These are phyloP conservation scores for Corylus avellana DNA, from an alignment of 306 rosid species.

Conservation along the genomic window DNA sequence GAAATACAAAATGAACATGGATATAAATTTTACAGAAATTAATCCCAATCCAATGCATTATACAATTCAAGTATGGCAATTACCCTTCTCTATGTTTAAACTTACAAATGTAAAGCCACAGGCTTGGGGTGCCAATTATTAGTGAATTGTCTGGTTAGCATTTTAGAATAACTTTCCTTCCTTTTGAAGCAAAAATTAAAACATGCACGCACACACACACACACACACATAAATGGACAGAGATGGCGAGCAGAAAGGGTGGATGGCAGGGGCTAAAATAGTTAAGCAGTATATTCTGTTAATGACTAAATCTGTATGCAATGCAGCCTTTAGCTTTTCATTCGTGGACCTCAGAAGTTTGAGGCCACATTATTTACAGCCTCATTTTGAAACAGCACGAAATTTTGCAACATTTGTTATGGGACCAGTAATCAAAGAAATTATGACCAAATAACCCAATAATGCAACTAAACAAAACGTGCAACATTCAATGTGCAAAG, in stretches of 20 bases:
- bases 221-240: background rate
- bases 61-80: background rate
- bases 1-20: slow-evolving; percentile 34
- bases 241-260: background rate
- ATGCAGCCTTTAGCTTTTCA: background rate
- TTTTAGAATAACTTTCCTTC: background rate
- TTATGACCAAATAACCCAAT: background rate
- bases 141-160: background rate
- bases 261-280: background rate
- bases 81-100: background rate
- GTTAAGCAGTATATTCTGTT: background rate
- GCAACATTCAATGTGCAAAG: background rate
- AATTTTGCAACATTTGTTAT: background rate
- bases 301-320: background rate
- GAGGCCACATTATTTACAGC: background rate
- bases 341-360: background rate
- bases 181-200: background rate
- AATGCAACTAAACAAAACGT: background rate
- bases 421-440: background rate
- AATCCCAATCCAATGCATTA: background rate
- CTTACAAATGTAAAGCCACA: background rate
- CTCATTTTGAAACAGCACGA: background rate
- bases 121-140: background rate
- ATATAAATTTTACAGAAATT: background rate
- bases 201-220: background rate